These are phyloP conservation scores for Sphaerulina musiva DNA, from an alignment of 2,329 filamentous ascomycete genomes.

Conservation along the genomic window DNA sequence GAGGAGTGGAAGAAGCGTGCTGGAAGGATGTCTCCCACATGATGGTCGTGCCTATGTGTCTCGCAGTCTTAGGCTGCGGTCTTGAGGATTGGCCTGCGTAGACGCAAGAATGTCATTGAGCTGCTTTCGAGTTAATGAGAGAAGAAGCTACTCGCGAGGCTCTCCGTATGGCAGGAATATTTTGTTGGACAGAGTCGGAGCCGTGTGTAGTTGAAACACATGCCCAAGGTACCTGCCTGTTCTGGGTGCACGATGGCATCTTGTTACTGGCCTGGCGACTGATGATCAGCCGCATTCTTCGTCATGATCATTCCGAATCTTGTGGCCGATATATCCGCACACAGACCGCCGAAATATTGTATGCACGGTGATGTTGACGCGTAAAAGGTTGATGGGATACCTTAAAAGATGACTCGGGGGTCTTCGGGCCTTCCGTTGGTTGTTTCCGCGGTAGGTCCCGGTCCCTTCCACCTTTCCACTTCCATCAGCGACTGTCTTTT, in stretches of 20 bases:
- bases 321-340: background rate
- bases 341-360: background rate
- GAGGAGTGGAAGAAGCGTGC: conserved; percentile 26
- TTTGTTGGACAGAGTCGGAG: background rate
- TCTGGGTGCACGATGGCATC: background rate
- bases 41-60: background rate
- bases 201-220: background rate
- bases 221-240: background rate
- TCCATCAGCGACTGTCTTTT: too few species aligned
- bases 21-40: conserved; percentile 34
- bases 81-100: background rate
- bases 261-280: background rate
- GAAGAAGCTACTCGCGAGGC: background rate
- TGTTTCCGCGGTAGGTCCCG: too few species aligned
- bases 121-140: background rate
- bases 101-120: background rate
- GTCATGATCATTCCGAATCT: background rate
- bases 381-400: background rate
- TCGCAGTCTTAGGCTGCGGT: background rate
- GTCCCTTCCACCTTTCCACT: too few species aligned
- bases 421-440: too few species aligned
- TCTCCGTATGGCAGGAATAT: background rate
- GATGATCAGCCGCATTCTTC: background rate
- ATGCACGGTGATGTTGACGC: background rate
- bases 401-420: too few species aligned